Conservation (phyloP, 306 rosid species). For the Cucumis hystrix region DNA sequence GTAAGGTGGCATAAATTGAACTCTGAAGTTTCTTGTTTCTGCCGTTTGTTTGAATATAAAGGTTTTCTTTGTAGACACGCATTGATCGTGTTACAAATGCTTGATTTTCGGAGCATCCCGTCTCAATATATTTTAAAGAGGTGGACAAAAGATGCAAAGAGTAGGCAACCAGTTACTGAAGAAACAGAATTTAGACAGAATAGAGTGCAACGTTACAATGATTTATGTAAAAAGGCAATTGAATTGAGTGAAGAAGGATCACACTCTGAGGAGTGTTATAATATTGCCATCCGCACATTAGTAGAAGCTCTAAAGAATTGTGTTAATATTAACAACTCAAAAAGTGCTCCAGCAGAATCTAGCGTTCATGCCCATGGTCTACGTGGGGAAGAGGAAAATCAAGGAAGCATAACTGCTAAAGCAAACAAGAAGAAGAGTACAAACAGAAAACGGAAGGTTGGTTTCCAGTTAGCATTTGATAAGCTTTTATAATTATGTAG, state of each 20-base stretch:
- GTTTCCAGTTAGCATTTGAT: slow-evolving; percentile 18
- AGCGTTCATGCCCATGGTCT: slow-evolving; percentile 31
- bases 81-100: slow-evolving; percentile 69
- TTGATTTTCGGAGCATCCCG: slow-evolving; percentile 75
- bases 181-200: slow-evolving; percentile 36
- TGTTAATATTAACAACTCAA: slow-evolving; percentile 61
- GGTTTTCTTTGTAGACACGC: slow-evolving; percentile 91
- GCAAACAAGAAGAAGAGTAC: slow-evolving; percentile 53
- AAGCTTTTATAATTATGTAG: background rate
- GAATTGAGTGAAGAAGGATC: slow-evolving; percentile 96
- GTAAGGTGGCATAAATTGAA: slow-evolving; percentile 57
- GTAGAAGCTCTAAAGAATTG: slow-evolving; percentile 72
- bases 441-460: slow-evolving; percentile 72
- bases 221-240: slow-evolving; percentile 62
- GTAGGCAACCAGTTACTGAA: slow-evolving; percentile 31
- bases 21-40: slow-evolving; percentile 71
- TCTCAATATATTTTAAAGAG: slow-evolving; percentile 61
- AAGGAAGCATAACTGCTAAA: slow-evolving; percentile 38
- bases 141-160: slow-evolving; percentile 87
- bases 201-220: slow-evolving; percentile 70
- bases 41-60: slow-evolving; percentile 75
- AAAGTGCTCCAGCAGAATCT: slow-evolving; percentile 32
- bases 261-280: slow-evolving; percentile 56
- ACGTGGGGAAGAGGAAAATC: slow-evolving; percentile 41
- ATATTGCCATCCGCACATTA: slow-evolving; percentile 48